Evolutionary conservation across 1,284 basidiomycete genomes (phyloP).

Genomic region (Sporisorium exsertum): DNA sequence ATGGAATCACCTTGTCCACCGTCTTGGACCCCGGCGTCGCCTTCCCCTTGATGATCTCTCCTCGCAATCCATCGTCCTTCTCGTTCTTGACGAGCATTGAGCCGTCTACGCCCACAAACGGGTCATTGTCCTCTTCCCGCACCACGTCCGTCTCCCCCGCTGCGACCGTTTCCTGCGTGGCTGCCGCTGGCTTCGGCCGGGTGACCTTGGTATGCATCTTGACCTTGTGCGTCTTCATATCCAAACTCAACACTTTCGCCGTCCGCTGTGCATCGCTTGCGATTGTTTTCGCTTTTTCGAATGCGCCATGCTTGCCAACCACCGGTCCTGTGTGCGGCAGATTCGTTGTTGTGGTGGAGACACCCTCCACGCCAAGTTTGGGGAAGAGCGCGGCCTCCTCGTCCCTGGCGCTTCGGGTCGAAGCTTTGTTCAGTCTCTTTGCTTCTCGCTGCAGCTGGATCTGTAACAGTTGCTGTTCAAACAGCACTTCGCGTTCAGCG

Average conservation of each 20-base stretch:
- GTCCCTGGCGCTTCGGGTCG: slow-evolving; percentile 16
- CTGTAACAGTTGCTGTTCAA: slow-evolving; percentile 46
- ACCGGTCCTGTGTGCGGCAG: slow-evolving; percentile 10
- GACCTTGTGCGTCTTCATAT: slow-evolving; percentile 52
- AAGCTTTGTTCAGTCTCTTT: slow-evolving; percentile 37
- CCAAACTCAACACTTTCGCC: slow-evolving; percentile 47
- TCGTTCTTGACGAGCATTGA: slow-evolving; percentile 31
- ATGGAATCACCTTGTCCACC: slow-evolving; percentile 12
- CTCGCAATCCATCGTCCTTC: slow-evolving; percentile 24
- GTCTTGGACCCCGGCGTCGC: not conserved
- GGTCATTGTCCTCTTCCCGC: slow-evolving; percentile 23
- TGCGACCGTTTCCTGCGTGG: not conserved
- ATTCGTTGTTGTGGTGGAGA: not conserved
- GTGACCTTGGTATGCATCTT: slow-evolving; percentile 31
- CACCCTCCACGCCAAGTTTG: slow-evolving; percentile 25
- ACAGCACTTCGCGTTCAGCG: slow-evolving; percentile 32
- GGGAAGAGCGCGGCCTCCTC: slow-evolving; percentile 39
- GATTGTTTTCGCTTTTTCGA: slow-evolving; percentile 42
- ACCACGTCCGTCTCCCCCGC: not conserved
- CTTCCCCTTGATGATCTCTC: not conserved
- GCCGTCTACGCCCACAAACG: slow-evolving; percentile 33
- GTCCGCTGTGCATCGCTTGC: slow-evolving; percentile 47
- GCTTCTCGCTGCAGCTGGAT: slow-evolving; percentile 38
- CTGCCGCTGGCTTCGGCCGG: slow-evolving; percentile 6
- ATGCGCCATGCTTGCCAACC: slow-evolving; percentile 45